Percentiles rank a stretch among this genome's conserved stretches.
Conservation (phyloP, 495 filamentous ascomycete genomes). For the Podospora didyma region DNA sequence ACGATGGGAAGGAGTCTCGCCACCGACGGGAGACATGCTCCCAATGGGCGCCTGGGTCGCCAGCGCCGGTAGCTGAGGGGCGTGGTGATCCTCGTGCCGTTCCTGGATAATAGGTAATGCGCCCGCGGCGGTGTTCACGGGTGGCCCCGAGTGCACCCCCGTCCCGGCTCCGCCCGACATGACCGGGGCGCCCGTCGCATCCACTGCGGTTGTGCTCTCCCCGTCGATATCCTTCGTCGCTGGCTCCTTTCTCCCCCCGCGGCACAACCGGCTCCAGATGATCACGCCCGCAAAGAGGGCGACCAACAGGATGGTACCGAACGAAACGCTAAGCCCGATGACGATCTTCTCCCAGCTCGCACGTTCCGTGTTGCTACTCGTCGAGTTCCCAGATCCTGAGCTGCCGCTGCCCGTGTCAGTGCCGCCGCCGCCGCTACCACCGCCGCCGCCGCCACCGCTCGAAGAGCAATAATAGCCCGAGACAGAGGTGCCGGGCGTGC, state of each 20-base stretch:
- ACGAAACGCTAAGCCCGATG: conserved; percentile 16
- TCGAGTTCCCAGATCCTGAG: no score
- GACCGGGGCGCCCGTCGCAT: background rate
- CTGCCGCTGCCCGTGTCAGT: no score
- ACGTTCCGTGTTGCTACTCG: background rate
- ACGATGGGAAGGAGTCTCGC: background rate
- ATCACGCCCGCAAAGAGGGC: conserved; percentile 5
- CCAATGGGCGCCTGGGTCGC: background rate
- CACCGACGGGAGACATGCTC: background rate
- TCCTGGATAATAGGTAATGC: background rate
- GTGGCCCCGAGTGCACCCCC: background rate
- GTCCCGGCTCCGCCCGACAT: background rate
- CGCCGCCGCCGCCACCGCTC: background rate
- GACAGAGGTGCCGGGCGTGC: background rate
- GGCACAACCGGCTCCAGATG: conserved; percentile 14
- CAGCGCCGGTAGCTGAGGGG: conserved; percentile 4
- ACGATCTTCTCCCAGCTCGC: conserved; percentile 12
- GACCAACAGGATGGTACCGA: conserved; percentile 13
- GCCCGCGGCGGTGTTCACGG: no score
- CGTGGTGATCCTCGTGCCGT: background rate
- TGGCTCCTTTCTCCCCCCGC: background rate
- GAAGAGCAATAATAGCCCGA: background rate
- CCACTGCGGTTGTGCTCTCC: background rate
- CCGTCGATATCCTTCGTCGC: background rate
- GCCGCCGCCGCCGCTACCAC: background rate